Conservation (phyloP, 2,329 filamentous ascomycete genomes). For the Sarocladium oryzae region DNA sequence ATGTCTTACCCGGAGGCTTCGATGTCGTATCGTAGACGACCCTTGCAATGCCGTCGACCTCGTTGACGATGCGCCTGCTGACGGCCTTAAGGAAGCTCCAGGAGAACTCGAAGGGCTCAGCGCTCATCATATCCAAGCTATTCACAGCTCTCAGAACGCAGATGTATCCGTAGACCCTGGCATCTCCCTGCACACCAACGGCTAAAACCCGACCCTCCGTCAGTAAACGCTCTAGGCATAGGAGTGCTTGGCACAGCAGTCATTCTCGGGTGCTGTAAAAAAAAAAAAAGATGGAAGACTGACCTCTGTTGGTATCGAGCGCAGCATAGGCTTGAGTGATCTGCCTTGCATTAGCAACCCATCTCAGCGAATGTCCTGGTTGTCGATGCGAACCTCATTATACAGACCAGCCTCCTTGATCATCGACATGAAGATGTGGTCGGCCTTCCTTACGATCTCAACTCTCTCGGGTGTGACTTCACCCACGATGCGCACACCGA, state of each 20-base stretch:
- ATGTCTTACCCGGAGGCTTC: conserved; percentile 32
- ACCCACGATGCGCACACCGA: conserved; percentile 75
- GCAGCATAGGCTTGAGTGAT: conserved; percentile 43
- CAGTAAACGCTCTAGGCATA: too few species aligned
- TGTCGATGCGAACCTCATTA: conserved; percentile 37
- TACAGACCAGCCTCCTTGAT: conserved; percentile 69
- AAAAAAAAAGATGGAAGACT: neutral
- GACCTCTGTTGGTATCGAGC: conserved; percentile 33
- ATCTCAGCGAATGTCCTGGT: neutral
- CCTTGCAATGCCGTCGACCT: conserved; percentile 62
- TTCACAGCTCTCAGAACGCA: conserved; percentile 37
- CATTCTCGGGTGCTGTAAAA: too few species aligned
- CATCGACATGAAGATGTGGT: conserved; percentile 71
- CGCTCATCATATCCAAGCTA: conserved; percentile 57
- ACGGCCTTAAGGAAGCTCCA: conserved; percentile 60
- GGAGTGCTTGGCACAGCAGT: too few species aligned
- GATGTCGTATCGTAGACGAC: conserved; percentile 58
- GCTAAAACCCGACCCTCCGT: too few species aligned
- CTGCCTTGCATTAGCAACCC: conserved; percentile 14
- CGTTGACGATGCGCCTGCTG: conserved; percentile 37
- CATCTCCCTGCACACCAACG: conserved; percentile 51
- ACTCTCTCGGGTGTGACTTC: conserved; percentile 77
- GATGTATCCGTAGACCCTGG: conserved; percentile 37
- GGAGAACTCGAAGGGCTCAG: conserved; percentile 61
- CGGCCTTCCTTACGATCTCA: conserved; percentile 70